Evolutionary conservation across 306 rosid genomes (phyloP).

Genomic region (Quercus cerris): DNA sequence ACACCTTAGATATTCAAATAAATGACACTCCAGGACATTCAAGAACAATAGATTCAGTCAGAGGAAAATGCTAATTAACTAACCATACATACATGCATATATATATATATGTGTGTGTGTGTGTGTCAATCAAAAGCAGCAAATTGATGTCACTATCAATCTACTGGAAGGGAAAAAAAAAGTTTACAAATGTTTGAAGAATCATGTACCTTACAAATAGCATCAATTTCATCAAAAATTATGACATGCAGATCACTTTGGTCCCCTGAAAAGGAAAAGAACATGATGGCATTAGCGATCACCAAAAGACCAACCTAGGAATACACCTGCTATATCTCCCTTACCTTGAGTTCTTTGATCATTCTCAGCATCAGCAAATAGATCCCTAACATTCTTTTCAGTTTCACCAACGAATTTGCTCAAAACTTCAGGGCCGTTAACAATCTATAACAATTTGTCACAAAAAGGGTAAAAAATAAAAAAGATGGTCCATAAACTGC

Average conservation of each 20-base stretch:
- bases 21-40: neutral
- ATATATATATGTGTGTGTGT: too few species aligned
- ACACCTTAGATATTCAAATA: too few species aligned
- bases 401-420: constrained; percentile 98
- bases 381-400: constrained; percentile 96
- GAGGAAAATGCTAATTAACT: neutral
- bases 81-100: too few species aligned
- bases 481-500: constrained; percentile 17
- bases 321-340: constrained; percentile 24
- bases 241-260: constrained; percentile 97
- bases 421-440: constrained; percentile 97
- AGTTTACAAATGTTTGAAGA: constrained; percentile 24
- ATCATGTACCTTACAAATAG: constrained; percentile 86
- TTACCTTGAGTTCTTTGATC: constrained; percentile 85
- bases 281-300: constrained; percentile 24
- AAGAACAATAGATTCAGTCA: neutral
- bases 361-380: constrained; percentile 98
- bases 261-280: constrained; percentile 61
- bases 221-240: constrained; percentile 98
- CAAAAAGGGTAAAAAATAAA: neutral
- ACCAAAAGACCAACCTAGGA: constrained; percentile 17
- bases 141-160: constrained; percentile 18
- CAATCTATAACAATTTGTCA: constrained; percentile 52
- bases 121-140: neutral
- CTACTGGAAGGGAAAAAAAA: neutral